Percentiles rank a stretch among this genome's conserved stretches.
These are phyloP conservation scores for Claviceps sp. DNA, from an alignment of 2,329 filamentous ascomycete genomes.

Conservation along the genomic window DNA sequence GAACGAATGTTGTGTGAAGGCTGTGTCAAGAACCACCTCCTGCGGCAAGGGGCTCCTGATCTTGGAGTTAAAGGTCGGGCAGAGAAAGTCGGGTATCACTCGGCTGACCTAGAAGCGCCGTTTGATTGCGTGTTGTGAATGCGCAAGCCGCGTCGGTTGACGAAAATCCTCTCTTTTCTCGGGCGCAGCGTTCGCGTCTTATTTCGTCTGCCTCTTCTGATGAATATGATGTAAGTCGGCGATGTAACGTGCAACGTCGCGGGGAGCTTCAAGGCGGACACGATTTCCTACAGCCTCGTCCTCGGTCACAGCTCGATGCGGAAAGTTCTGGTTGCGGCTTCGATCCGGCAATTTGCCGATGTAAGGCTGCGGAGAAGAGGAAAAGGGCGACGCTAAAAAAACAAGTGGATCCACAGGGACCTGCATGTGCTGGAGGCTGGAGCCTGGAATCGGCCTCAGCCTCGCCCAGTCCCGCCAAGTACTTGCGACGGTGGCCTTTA, in stretches of 20 bases:
- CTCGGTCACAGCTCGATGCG: not conserved
- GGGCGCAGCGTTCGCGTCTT: not conserved
- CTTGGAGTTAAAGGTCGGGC: too few species aligned
- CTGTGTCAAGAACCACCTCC: too few species aligned
- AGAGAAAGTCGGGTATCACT: not conserved
- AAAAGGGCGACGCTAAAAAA: too few species aligned
- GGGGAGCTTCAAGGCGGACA: not conserved
- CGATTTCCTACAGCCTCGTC: not conserved
- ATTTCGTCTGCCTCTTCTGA: not conserved
- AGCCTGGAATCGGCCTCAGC: too few species aligned
- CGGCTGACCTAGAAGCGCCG: not conserved
- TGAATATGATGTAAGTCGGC: not conserved
- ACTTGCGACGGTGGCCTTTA: slow-evolving; percentile 25
- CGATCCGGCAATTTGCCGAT: slow-evolving; percentile 10
- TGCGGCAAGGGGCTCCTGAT: too few species aligned
- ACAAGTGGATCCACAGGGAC: not conserved
- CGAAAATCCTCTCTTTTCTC: not conserved
- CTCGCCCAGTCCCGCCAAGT: slow-evolving; percentile 2
- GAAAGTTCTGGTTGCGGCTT: not conserved
- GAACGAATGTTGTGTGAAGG: not conserved
- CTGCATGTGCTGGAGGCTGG: not conserved
- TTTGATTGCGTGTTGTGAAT: not conserved
- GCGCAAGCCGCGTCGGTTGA: not conserved
- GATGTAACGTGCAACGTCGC: not conserved
- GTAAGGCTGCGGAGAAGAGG: not conserved